Percentiles rank a stretch among this genome's conserved stretches.
phyloP scores from a whole-genome alignment of 2,329 filamentous ascomycete genomes.

The Aspergillus sp. region DNA sequence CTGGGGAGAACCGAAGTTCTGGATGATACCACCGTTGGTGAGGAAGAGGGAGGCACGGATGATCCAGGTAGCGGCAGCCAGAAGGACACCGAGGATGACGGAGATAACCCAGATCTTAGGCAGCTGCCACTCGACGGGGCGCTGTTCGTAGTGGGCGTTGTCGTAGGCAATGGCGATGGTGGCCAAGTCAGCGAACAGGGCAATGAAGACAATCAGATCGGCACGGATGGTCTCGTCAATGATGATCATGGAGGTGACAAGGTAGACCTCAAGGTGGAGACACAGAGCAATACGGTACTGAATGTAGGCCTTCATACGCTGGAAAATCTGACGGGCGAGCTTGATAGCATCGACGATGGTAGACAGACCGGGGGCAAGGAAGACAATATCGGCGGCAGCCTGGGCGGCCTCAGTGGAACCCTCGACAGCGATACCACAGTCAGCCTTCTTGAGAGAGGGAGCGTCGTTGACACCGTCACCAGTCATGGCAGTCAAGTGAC shows the following conservation, averaged over 20 bases:
- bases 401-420: constrained; percentile 72
- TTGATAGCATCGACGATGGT: constrained; percentile 74
- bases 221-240: constrained; percentile 73
- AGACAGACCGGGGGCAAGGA: constrained; percentile 70
- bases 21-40: constrained; percentile 69
- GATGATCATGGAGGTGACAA: constrained; percentile 76
- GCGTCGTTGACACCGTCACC: constrained; percentile 76
- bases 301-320: constrained; percentile 76
- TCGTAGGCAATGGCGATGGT: constrained; percentile 79
- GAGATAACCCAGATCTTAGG: constrained; percentile 78
- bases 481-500: constrained; percentile 73
- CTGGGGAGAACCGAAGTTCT: constrained; percentile 73
- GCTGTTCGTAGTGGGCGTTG: constrained; percentile 73
- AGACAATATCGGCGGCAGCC: constrained; percentile 72
- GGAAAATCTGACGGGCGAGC: constrained; percentile 73
- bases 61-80: constrained; percentile 72
- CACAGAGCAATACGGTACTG: constrained; percentile 76
- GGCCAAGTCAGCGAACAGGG: constrained; percentile 75
- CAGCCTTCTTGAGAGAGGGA: constrained; percentile 72
- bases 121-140: constrained; percentile 77
- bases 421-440: constrained; percentile 73
- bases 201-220: constrained; percentile 76
- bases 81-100: constrained; percentile 61
- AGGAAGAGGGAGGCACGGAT: constrained; percentile 71
- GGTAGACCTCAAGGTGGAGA: constrained; percentile 73